Percentiles rank a stretch among this genome's conserved stretches.
phyloP scores from a whole-genome alignment of 2,329 filamentous ascomycete genomes.

The Sarocladium strictum region DNA sequence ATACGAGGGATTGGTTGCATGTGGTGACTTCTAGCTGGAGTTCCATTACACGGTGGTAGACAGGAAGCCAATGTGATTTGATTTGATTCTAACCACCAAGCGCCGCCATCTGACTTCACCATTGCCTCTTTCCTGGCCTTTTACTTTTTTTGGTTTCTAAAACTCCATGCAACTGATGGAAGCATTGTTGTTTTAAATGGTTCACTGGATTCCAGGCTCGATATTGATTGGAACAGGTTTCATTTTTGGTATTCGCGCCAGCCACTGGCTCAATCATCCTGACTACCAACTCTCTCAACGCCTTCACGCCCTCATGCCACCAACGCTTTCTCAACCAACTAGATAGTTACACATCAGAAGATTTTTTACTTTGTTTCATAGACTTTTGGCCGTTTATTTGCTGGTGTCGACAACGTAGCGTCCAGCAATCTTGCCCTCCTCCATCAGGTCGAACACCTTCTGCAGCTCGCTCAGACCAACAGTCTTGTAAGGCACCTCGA shows the following conservation, averaged over 20 bases:
- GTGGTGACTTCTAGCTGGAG: constrained; percentile 1
- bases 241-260: neutral
- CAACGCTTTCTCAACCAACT: neutral
- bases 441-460: constrained; percentile 72
- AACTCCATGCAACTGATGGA: too few species aligned
- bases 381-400: constrained; percentile 36
- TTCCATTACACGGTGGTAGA: constrained; percentile 6
- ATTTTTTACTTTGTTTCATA: neutral
- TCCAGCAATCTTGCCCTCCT: constrained; percentile 65
- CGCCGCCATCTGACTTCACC: too few species aligned
- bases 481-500: constrained; percentile 82
- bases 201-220: neutral
- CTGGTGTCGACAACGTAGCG: constrained; percentile 74
- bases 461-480: constrained; percentile 75
- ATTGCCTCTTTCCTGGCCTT: too few species aligned
- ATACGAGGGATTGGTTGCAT: neutral
- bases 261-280: neutral
- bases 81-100: too few species aligned
- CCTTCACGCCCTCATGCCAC: neutral
- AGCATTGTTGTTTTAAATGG: too few species aligned
- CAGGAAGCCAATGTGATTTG: neutral
- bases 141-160: too few species aligned
- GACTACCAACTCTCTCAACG: neutral
- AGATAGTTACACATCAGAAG: constrained; percentile 14
- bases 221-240: neutral